Evolutionary conservation across 2,329 filamentous ascomycete genomes (phyloP), one percentile per base, ranked within the genome.

Genomic region (Cladophialophora psammophila): DNA sequence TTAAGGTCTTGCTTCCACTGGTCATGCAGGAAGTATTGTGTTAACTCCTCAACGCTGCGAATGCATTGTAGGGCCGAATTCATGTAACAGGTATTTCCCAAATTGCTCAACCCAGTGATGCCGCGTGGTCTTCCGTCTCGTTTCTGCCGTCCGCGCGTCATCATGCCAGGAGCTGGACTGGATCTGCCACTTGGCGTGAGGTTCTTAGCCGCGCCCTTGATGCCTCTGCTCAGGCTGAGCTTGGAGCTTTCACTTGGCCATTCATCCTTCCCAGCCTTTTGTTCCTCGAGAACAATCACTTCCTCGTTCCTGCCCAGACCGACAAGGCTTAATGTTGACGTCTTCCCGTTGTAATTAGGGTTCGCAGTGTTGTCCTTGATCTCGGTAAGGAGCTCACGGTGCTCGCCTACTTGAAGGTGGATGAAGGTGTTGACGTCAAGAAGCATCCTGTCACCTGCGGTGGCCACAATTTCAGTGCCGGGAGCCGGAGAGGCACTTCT

Each of bases 11-110:
- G 82, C 73, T 90, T 88, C 79, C 92, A 93, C 69, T 90, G 86
- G 66, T 89, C 86, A 59, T 87, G 81, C 58, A 97, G 79, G 78
- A 99, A 98, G 78, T 97, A 99, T 74, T 93, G 90, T 5, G 93
- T 94, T 70, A 99, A 82, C 78, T 99, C 95, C 76, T 97, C 92
- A 0, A 97, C 93, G 73, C 92, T 96, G 59, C 94, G 89, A 60
- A 99, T 88, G 77, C 95, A 99, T 77, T 99, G 95, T 63, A 98
- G 83, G 9, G 95, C 95, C 26, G 94, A 97, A 79, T 98, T 98
- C 94, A 98, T 97, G 81, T 99, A 99, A 80, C 95, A 99, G 0
- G 95, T 98, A 75, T 99, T 99, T 57, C 95, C 95, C 13, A 99
- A 82, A 75, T 99, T 99, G 70, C 87, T 88, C 60, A 99, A 82